These are phyloP conservation scores for Aureobasidium sp. DNA, from an alignment of 2,329 filamentous ascomycete species.

Conservation along the genomic window DNA sequence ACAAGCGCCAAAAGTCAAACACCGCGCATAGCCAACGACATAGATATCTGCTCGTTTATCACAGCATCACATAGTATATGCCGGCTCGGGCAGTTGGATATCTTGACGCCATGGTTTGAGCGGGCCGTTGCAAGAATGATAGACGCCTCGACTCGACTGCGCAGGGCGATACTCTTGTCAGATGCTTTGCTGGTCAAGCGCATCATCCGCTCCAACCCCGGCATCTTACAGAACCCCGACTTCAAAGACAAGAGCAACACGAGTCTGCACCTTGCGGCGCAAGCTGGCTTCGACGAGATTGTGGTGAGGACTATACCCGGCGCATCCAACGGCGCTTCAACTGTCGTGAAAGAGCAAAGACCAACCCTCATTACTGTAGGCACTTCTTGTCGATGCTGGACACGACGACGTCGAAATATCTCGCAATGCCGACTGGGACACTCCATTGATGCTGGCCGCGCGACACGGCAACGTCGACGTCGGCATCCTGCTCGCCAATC, in stretches of 20 bases:
- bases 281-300: slow-evolving; percentile 62
- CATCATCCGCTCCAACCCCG: slow-evolving; percentile 66
- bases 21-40: not conserved
- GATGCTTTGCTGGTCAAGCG: slow-evolving; percentile 67
- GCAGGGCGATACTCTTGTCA: slow-evolving; percentile 72
- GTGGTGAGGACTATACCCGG: slow-evolving; percentile 35
- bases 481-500: slow-evolving; percentile 62
- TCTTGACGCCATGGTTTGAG: slow-evolving; percentile 12
- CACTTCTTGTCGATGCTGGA: slow-evolving; percentile 62
- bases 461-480: slow-evolving; percentile 63
- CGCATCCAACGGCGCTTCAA: not conserved
- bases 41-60: not conserved
- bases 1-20: not conserved
- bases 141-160: slow-evolving; percentile 67
- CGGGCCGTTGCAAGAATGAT: slow-evolving; percentile 48
- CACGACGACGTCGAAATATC: slow-evolving; percentile 69
- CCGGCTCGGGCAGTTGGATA: slow-evolving; percentile 8
- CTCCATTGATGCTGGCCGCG: slow-evolving; percentile 73
- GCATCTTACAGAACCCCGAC: slow-evolving; percentile 72
- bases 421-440: slow-evolving; percentile 73
- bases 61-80: slow-evolving; percentile 5
- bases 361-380: slow-evolving; percentile 28
- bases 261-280: slow-evolving; percentile 72
- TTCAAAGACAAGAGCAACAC: slow-evolving; percentile 71
- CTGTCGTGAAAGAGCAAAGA: not conserved